A percentile compares a stretch with the other conserved stretches of the same genome.
Evolutionary conservation across 352 stramenopile species (phyloP).

Genomic region (Phytophthora parvispora): DNA sequence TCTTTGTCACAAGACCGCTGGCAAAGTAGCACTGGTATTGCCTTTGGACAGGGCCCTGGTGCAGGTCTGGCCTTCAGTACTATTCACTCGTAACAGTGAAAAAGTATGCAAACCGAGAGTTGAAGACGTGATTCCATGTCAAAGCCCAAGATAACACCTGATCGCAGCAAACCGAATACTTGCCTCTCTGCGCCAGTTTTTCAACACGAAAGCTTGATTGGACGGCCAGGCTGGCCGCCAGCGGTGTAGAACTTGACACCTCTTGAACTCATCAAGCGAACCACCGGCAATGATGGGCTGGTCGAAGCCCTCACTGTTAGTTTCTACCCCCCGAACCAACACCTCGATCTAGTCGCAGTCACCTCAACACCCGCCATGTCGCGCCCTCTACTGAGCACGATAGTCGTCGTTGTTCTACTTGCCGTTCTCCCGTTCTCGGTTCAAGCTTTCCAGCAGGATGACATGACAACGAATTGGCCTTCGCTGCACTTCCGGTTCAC

Average conservation of each 20-base stretch:
- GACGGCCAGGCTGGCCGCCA: not conserved
- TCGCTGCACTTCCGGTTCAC: constrained; percentile 39
- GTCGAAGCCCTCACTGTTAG: not conserved
- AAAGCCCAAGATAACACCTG: constrained; percentile 38
- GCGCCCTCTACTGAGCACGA: not conserved
- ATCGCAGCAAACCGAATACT: constrained; percentile 25
- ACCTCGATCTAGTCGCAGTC: not conserved
- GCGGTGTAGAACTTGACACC: not conserved
- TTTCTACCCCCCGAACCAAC: not conserved
- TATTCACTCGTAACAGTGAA: not conserved
- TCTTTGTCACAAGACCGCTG: not conserved
- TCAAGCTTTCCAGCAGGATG: constrained; percentile 2
- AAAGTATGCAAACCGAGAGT: not conserved
- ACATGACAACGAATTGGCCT: constrained; percentile 10
- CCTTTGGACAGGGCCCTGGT: not conserved
- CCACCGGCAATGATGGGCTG: not conserved
- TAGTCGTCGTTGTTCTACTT: constrained; percentile 5
- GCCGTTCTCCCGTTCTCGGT: not conserved
- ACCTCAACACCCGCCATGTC: not conserved
- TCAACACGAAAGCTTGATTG: constrained; percentile 1
- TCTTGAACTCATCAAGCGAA: no score
- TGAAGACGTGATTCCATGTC: constrained; percentile 19
- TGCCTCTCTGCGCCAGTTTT: not conserved
- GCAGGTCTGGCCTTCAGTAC: not conserved
- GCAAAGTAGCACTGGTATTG: not conserved